Evolutionary conservation across 768 basidiomycete species (phyloP).

Genomic region (Cyclocybe cylindracea): DNA sequence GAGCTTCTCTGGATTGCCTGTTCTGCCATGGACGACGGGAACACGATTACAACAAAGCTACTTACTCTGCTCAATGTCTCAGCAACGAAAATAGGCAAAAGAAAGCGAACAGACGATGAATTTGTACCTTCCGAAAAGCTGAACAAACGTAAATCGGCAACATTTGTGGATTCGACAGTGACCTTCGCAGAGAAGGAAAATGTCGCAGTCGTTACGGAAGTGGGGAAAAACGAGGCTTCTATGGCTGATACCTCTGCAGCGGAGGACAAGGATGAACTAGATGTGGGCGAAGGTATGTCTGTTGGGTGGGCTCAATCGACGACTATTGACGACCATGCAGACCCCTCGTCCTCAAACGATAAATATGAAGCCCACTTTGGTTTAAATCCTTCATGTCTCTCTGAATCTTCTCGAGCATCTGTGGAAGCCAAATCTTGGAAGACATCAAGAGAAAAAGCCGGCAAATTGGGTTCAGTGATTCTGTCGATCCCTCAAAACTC

Average conservation of each 20-base stretch:
- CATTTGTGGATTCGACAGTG: conserved; percentile 27
- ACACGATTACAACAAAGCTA: conserved; percentile 72
- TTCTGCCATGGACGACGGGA: conserved; percentile 38
- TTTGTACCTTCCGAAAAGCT: conserved; percentile 56
- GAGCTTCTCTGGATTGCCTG: conserved; percentile 2
- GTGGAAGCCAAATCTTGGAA: conserved; percentile 64
- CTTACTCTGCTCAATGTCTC: conserved; percentile 90
- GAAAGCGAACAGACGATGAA: conserved; percentile 47
- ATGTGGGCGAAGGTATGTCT: conserved; percentile 26
- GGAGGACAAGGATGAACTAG: conserved; percentile 3
- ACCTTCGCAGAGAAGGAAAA: conserved; percentile 18
- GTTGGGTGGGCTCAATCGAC: conserved; percentile 23
- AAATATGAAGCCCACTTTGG: conserved; percentile 81
- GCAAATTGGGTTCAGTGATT: conserved; percentile 60
- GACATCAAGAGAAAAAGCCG: conserved; percentile 43
- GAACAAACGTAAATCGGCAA: conserved; percentile 61
- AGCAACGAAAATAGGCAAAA: conserved; percentile 69
- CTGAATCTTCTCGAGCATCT: conserved; percentile 47
- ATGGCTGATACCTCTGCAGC: conserved; percentile 26
- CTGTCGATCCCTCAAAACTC: conserved; percentile 48
- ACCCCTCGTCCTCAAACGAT: conserved; percentile 27
- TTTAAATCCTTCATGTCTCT: conserved; percentile 48
- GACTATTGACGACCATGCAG: conserved; percentile 1
- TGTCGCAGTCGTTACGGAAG: conserved; percentile 17
- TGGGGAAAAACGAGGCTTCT: conserved; percentile 22